Evolutionary conservation across 768 basidiomycete species (phyloP), one percentile per base, ranked within the genome.

Genomic region (Nidularia sp.): DNA sequence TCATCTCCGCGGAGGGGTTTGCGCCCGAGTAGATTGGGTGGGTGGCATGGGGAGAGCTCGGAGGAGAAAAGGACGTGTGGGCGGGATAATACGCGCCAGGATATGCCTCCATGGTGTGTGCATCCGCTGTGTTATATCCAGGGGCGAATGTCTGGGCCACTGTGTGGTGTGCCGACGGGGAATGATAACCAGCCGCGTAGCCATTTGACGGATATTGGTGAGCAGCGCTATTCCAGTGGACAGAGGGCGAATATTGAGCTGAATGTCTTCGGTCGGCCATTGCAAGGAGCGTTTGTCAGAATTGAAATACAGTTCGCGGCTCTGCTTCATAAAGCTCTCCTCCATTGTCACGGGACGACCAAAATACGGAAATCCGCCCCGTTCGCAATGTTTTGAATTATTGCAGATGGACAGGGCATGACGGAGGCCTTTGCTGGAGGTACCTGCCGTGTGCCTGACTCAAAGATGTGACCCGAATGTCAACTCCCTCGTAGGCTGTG

Each of bases 201-300:
- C 62, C 49, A 54, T 60, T 59, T 48, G 57, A 51, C 25, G 65
- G 59, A 57, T 70, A 70, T 52, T 69, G 68, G 47, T 70, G 68
- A 43, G 63, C 55, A 41, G 51, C 57, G 43, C 57, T 54, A 55
- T 58, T 68, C 73, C 75, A 77, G 42, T 75, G 68, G 45, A 53
- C 56, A 44, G 68, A 54, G 49, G 72, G 57, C 58, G 59, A 52
- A 58, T 66, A 66, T 60, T 76, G 69, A 15, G 39, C 15, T 48
- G 64, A 56, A 51, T 57, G 64, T 55, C 63, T 63, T 50, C 63
- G 57, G 57, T 69, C 60, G 47, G 63, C 54, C 66, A 70, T 69
- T 53, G 60, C 54, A 45, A 42, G 51, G 48, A 48, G 53, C 13
- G 41, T 52, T 33, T 54, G 44, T 45, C 44, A 45, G 25, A 22